Evolutionary conservation across 306 rosid genomes (phyloP).

Genomic region (Cyclanthera cordifolia): DNA sequence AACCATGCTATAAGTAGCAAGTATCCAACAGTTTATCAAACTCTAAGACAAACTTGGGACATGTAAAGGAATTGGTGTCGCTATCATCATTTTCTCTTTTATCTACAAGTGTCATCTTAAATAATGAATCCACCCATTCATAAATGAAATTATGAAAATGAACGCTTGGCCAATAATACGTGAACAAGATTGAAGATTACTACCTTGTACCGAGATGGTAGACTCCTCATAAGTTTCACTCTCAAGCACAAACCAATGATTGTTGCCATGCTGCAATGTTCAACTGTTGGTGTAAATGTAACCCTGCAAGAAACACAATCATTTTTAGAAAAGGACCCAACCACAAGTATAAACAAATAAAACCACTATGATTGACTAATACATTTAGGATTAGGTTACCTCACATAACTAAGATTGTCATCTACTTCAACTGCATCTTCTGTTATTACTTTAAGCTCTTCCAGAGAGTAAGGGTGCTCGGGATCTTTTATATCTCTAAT

Average conservation of each 20-base stretch:
- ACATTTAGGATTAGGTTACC: slow-evolving; percentile 25
- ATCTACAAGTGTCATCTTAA: not conserved
- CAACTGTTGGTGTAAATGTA: slow-evolving; percentile 87
- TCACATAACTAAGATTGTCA: slow-evolving; percentile 54
- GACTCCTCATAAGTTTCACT: slow-evolving; percentile 77
- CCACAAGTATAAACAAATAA: not conserved
- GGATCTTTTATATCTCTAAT: slow-evolving; percentile 91
- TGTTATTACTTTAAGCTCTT: slow-evolving; percentile 85
- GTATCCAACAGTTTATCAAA: not conserved
- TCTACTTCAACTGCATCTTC: slow-evolving; percentile 87
- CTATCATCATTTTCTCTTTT: not conserved
- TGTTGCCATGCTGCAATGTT: slow-evolving; percentile 96
- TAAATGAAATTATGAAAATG: not conserved
- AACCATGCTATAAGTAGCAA: too few species aligned
- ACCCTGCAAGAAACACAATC: slow-evolving; percentile 40
- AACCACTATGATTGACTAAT: too few species aligned
- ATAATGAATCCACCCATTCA: not conserved
- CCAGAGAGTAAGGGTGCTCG: slow-evolving; percentile 79
- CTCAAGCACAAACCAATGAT: slow-evolving; percentile 85
- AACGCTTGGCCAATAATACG: not conserved
- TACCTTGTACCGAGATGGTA: slow-evolving; percentile 87
- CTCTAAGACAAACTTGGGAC: not conserved
- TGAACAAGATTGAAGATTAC: not conserved
- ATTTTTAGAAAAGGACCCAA: not conserved
- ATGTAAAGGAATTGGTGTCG: not conserved